Conservation (phyloP, 1,284 basidiomycete genomes). For the Neotropicomus parvogracilis region DNA sequence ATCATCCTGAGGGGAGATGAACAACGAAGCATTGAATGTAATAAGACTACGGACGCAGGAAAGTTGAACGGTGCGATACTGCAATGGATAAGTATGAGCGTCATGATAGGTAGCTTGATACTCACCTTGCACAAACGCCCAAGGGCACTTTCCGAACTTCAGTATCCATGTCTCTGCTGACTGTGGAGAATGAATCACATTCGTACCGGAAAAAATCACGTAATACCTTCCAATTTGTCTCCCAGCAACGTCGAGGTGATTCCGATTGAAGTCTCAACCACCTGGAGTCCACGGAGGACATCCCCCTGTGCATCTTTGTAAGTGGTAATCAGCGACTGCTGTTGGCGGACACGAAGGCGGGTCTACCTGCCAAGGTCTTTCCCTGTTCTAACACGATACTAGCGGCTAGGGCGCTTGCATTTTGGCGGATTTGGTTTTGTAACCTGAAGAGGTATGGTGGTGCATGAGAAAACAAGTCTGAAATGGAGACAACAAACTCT, state of each 20-base stretch:
- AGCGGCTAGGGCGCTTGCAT: constrained; percentile 71
- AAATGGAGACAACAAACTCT: constrained; percentile 54
- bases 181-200: constrained; percentile 37
- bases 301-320: constrained; percentile 86
- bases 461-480: constrained; percentile 1
- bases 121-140: constrained; percentile 72
- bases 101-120: neutral
- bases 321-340: constrained; percentile 1
- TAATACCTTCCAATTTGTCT: constrained; percentile 84
- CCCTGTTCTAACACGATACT: constrained; percentile 89
- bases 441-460: constrained; percentile 46
- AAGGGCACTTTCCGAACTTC: constrained; percentile 76
- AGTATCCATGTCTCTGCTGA: constrained; percentile 97
- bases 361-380: constrained; percentile 74
- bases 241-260: constrained; percentile 85
- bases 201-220: neutral
- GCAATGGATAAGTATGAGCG: constrained; percentile 3
- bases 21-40: neutral
- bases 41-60: constrained; percentile 63
- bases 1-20: constrained; percentile 73
- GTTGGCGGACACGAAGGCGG: neutral
- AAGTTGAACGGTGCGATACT: constrained; percentile 93
- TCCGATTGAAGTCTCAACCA: constrained; percentile 85
- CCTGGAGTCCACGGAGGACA: constrained; percentile 89
- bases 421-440: constrained; percentile 75